Evolutionary conservation across 129 eudicot species (phyloP).

Genomic region (Heracleum sosnowskyi): DNA sequence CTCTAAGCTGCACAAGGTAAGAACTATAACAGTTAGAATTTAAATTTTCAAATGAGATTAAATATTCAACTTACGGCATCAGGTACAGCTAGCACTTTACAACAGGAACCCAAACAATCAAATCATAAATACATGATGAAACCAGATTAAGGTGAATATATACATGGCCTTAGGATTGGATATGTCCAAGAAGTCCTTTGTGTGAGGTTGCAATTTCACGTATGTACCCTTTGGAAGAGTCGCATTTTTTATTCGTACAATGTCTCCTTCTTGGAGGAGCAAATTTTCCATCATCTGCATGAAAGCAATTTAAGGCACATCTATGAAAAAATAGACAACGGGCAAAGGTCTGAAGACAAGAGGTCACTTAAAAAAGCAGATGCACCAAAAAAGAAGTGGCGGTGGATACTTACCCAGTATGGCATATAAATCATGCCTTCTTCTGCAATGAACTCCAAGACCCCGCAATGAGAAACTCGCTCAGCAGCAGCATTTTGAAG

Average conservation of each 20-base stretch:
- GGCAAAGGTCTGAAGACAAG: background rate
- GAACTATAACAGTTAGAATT: background rate
- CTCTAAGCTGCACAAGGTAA: conserved; percentile 69
- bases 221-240: conserved; percentile 94
- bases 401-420: conserved; percentile 49
- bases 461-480: conserved; percentile 38
- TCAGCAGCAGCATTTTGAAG: conserved; percentile 50
- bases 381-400: background rate
- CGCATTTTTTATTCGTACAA: conserved; percentile 63
- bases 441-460: conserved; percentile 86
- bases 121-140: background rate
- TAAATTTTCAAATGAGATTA: background rate
- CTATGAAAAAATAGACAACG: background rate
- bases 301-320: background rate
- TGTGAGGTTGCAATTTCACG: conserved; percentile 89
- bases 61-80: background rate
- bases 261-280: conserved; percentile 80
- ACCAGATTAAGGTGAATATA: conserved; percentile 19
- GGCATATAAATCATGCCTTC: conserved; percentile 97
- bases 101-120: background rate
- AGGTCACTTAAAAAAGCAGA: background rate
- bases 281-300: conserved; percentile 90
- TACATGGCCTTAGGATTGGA: conserved; percentile 86
- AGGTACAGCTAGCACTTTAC: background rate
- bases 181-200: conserved; percentile 77